These are phyloP conservation scores for Diaporthe velutina DNA, from an alignment of 2,329 filamentous ascomycete genomes.

Conservation along the genomic window DNA sequence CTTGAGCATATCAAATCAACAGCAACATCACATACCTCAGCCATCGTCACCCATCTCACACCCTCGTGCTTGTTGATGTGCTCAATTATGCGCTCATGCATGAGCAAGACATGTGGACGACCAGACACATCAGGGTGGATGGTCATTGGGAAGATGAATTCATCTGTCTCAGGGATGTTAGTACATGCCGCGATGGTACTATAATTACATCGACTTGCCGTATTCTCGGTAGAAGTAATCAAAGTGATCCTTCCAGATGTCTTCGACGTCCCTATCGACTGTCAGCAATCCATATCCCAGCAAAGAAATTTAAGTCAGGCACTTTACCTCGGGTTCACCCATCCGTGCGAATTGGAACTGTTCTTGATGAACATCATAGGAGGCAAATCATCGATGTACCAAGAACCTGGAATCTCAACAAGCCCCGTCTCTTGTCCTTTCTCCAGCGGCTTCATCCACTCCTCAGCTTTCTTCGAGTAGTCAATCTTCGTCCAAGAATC, in stretches of 20 bases:
- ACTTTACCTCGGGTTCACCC: slow-evolving; percentile 61
- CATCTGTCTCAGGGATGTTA: slow-evolving; percentile 52
- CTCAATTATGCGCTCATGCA: slow-evolving; percentile 71
- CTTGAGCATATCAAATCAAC: too few species aligned
- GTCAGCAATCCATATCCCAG: slow-evolving; percentile 43
- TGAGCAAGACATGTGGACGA: slow-evolving; percentile 77
- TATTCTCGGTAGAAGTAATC: slow-evolving; percentile 82
- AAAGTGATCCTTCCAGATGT: slow-evolving; percentile 75
- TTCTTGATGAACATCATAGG: slow-evolving; percentile 82
- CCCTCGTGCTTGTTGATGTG: slow-evolving; percentile 41
- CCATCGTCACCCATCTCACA: slow-evolving; percentile 39
- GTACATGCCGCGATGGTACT: background rate
- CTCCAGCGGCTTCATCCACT: slow-evolving; percentile 76
- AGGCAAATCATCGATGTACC: slow-evolving; percentile 75
- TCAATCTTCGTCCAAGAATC: slow-evolving; percentile 78
- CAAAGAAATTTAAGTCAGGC: too few species aligned
- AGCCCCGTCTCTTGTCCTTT: slow-evolving; percentile 71
- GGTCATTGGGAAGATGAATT: slow-evolving; percentile 82
- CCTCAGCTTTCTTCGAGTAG: slow-evolving; percentile 70
- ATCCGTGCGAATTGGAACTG: slow-evolving; percentile 74
- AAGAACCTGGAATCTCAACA: slow-evolving; percentile 75
- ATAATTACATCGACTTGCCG: slow-evolving; percentile 44
- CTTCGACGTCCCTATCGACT: slow-evolving; percentile 68
- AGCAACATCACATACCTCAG: slow-evolving; percentile 19
- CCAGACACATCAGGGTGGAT: slow-evolving; percentile 82